Percentiles rank a stretch among this genome's conserved stretches.
These are phyloP conservation scores for Leccinum longicurvipes DNA, from an alignment of 768 basidiomycete genomes.

Conservation along the genomic window DNA sequence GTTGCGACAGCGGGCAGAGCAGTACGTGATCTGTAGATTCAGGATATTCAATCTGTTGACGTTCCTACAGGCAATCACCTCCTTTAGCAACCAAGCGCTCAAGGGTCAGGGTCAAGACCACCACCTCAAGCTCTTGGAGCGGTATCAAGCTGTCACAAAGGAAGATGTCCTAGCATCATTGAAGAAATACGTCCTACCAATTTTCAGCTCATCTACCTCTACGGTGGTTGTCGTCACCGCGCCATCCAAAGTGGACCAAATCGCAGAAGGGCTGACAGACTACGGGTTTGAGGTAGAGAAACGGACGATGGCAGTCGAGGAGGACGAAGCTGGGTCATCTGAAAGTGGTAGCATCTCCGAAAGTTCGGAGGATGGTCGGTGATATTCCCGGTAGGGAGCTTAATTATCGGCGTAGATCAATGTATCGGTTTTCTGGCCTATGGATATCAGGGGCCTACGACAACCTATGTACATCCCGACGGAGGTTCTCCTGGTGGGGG, in stretches of 20 bases:
- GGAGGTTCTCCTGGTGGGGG: neutral
- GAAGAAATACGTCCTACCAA: conserved; percentile 72
- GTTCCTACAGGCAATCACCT: conserved; percentile 60
- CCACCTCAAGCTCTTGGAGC: conserved; percentile 72
- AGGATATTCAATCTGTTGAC: conserved; percentile 8
- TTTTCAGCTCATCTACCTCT: conserved; percentile 76
- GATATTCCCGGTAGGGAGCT: neutral
- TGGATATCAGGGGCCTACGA: neutral
- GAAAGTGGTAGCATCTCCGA: conserved; percentile 33
- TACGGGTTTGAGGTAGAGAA: conserved; percentile 81
- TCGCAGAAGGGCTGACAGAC: conserved; percentile 56
- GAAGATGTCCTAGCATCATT: conserved; percentile 71
- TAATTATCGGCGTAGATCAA: neutral
- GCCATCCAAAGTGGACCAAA: conserved; percentile 72
- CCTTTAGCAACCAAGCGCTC: conserved; percentile 90
- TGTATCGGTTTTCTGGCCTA: neutral
- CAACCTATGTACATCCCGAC: neutral
- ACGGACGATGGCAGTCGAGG: conserved; percentile 61
- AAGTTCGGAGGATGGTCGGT: conserved; percentile 18
- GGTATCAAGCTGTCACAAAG: conserved; percentile 76
- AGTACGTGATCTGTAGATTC: conserved; percentile 42
- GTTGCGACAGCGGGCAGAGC: conserved; percentile 88
- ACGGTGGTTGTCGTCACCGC: conserved; percentile 81
- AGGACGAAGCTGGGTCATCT: conserved; percentile 42
- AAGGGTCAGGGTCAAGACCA: conserved; percentile 75